Evolutionary conservation across 2,329 filamentous ascomycete genomes (phyloP).

Genomic region (Epicoccum nigrum): DNA sequence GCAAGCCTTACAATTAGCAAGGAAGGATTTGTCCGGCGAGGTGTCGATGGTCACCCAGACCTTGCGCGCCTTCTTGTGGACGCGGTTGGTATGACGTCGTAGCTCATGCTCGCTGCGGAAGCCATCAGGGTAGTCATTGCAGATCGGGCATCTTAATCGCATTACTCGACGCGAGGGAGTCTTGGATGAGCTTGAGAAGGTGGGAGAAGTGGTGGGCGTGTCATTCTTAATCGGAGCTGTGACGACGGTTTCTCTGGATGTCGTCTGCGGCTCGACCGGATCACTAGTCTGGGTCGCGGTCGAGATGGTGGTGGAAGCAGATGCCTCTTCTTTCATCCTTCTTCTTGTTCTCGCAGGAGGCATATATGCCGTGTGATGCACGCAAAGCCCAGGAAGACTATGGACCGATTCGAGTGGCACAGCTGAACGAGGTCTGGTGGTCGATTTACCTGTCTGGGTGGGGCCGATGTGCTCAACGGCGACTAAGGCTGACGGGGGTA

Average conservation of each 20-base stretch:
- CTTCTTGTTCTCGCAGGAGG: slow-evolving; percentile 42
- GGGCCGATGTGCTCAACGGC: slow-evolving; percentile 38
- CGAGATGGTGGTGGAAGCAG: slow-evolving; percentile 20
- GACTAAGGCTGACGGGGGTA: slow-evolving; percentile 33
- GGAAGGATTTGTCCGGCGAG: slow-evolving; percentile 65
- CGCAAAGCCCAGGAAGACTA: slow-evolving; percentile 21
- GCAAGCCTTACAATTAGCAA: slow-evolving; percentile 85
- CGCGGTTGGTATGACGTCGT: slow-evolving; percentile 60
- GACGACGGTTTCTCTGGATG: slow-evolving; percentile 38
- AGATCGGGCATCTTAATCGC: slow-evolving; percentile 63
- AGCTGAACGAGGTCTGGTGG: slow-evolving; percentile 19
- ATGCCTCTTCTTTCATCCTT: slow-evolving; percentile 43
- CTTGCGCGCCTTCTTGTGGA: slow-evolving; percentile 68
- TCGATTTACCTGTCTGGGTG: slow-evolving; percentile 36
- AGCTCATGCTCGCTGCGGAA: slow-evolving; percentile 85
- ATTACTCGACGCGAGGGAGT: slow-evolving; percentile 41
- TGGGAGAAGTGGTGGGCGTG: slow-evolving; percentile 40
- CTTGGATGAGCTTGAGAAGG: slow-evolving; percentile 37
- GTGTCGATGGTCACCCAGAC: slow-evolving; percentile 70
- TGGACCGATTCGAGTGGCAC: slow-evolving; percentile 17
- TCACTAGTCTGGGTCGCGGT: slow-evolving; percentile 33
- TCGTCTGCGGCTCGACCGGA: slow-evolving; percentile 30
- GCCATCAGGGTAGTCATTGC: slow-evolving; percentile 74
- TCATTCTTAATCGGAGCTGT: slow-evolving; percentile 35
- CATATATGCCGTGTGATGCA: slow-evolving; percentile 32